Conservation (phyloP, 192 early-diverging fungal species). For the Entomortierella lignicola region DNA sequence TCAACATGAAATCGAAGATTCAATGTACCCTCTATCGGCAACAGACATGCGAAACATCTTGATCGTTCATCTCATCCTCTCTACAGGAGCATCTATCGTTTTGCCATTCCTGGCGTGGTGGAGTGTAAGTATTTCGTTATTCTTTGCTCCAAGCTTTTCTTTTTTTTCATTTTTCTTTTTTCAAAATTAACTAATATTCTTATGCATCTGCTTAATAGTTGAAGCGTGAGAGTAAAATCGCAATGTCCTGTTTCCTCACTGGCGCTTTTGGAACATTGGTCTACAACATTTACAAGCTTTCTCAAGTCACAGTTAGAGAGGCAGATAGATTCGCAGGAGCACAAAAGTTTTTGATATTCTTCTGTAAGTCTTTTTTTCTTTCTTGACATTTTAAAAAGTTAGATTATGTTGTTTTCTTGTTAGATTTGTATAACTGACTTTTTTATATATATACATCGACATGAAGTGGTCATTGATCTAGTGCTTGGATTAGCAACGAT, state of each 20-base stretch:
- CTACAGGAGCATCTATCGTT: constrained; percentile 57
- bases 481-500: constrained; percentile 56
- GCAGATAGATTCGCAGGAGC: constrained; percentile 57
- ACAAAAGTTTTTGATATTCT: constrained; percentile 64
- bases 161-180: too few species aligned
- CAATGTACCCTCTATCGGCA: too few species aligned
- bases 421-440: too few species aligned
- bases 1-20: too few species aligned
- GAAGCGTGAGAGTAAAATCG: constrained; percentile 59
- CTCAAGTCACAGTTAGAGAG: constrained; percentile 62
- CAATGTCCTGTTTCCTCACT: constrained; percentile 71
- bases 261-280: constrained; percentile 71
- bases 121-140: constrained; percentile 67
- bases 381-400: background rate
- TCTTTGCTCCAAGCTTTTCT: too few species aligned
- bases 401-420: too few species aligned
- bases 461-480: constrained; percentile 60
- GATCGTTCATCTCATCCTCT: constrained; percentile 60
- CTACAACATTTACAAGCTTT: constrained; percentile 75
- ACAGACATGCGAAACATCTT: constrained; percentile 33
- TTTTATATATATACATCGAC: background rate
- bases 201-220: constrained; percentile 45
- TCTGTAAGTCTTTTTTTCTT: constrained; percentile 59
- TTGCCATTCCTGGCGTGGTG: constrained; percentile 64
- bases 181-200: too few species aligned